These are phyloP conservation scores for Scenedesmus sp. DNA, from an alignment of 163 green algal genomes.

Conservation along the genomic window DNA sequence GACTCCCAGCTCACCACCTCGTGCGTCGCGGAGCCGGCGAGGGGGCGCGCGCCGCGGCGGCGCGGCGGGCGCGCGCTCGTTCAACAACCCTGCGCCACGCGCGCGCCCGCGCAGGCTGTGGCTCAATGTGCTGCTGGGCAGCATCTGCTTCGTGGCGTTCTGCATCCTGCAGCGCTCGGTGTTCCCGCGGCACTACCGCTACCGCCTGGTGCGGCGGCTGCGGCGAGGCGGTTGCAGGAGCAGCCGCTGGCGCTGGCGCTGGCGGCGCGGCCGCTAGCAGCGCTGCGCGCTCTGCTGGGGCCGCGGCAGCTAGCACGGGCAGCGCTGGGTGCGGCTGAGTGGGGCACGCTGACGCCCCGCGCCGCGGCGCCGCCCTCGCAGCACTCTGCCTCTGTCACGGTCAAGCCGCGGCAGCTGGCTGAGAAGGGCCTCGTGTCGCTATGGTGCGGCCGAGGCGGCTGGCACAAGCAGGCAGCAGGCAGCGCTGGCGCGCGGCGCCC, in stretches of 20 bases:
- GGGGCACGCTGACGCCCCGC: no score
- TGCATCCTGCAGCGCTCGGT: conserved; percentile 46
- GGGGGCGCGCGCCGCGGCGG: no score
- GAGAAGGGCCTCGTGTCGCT: conserved; percentile 23
- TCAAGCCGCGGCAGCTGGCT: conserved; percentile 46
- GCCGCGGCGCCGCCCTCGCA: conserved; percentile 1
- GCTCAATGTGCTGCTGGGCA: conserved; percentile 40
- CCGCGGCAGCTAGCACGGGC: neutral
- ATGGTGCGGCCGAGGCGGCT: conserved; percentile 4
- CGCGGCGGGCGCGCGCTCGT: no score
- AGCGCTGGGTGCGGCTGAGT: no score
- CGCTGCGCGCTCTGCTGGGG: neutral
- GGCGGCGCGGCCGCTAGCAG: neutral
- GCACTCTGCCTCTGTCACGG: conserved; percentile 37
- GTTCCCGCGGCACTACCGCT: conserved; percentile 50
- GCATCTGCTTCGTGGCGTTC: conserved; percentile 42
- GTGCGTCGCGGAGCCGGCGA: no score
- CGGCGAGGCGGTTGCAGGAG: no score
- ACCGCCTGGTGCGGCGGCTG: conserved; percentile 42
- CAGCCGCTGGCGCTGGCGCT: no score
- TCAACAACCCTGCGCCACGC: no score
- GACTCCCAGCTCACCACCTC: conserved; percentile 42
- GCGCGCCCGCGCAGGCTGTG: conserved; percentile 31
- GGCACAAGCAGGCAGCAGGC: neutral
- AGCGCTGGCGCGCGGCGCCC: neutral